Percentiles rank a stretch among this genome's conserved stretches.
phyloP scores from a whole-genome alignment of 306 rosid genomes.

The Inga oerstediana region DNA sequence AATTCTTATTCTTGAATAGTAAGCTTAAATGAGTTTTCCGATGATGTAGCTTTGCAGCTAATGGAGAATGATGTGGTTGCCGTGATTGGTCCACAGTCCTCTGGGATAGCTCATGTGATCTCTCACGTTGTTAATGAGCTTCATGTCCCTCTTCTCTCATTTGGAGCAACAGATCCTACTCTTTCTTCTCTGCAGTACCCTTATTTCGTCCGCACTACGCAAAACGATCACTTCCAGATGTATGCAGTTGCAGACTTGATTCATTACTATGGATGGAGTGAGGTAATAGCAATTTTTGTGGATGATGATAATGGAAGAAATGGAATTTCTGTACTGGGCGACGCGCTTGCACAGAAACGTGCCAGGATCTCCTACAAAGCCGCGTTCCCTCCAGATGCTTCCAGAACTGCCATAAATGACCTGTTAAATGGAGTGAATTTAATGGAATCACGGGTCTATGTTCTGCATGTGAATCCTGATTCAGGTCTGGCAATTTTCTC shows the following conservation, averaged over 20 bases:
- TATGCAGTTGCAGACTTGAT: slow-evolving; percentile 78
- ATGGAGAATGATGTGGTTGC: slow-evolving; percentile 75
- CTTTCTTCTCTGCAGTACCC: slow-evolving; percentile 82
- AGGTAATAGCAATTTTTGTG: slow-evolving; percentile 79
- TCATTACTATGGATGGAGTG: slow-evolving; percentile 68
- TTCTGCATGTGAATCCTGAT: slow-evolving; percentile 93
- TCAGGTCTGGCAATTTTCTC: slow-evolving; percentile 66
- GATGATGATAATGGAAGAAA: slow-evolving; percentile 94
- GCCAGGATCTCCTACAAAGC: slow-evolving; percentile 81
- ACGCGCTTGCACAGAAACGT: slow-evolving; percentile 75
- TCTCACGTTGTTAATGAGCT: slow-evolving; percentile 91
- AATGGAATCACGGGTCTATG: slow-evolving; percentile 91
- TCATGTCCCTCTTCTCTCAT: slow-evolving; percentile 86
- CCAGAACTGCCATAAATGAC: slow-evolving; percentile 45
- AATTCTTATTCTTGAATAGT: not conserved
- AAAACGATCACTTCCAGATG: slow-evolving; percentile 81
- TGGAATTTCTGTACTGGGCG: slow-evolving; percentile 77
- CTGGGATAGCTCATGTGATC: slow-evolving; percentile 86
- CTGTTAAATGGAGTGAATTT: slow-evolving; percentile 72
- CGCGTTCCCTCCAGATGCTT: slow-evolving; percentile 65
- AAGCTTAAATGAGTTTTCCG: slow-evolving; percentile 36
- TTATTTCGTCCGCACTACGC: slow-evolving; percentile 77
- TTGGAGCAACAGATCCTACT: slow-evolving; percentile 88
- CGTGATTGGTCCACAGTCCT: slow-evolving; percentile 91
- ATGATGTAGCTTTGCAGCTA: slow-evolving; percentile 79